Conservation (phyloP, 208 protist species). For the Herpetomonas samuelpessoai region DNA sequence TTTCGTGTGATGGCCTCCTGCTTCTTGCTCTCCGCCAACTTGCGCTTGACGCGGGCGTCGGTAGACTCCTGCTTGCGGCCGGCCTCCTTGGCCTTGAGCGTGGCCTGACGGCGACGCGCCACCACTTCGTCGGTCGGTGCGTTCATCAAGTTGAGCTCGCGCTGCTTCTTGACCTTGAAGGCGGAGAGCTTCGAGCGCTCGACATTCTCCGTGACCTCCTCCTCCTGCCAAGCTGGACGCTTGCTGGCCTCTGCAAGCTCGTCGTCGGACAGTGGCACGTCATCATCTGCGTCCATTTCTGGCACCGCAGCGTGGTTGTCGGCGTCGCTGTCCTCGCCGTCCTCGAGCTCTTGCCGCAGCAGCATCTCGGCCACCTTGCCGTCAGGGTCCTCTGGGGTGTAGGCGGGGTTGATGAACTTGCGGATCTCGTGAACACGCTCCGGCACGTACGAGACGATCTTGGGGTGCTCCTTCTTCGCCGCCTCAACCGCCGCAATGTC, state of each 20-base stretch:
- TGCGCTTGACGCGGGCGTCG: conserved; percentile 61
- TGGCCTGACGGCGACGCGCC: conserved; percentile 63
- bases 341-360: conserved; percentile 31
- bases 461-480: conserved; percentile 75
- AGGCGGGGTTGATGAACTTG: conserved; percentile 70
- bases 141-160: conserved; percentile 88
- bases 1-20: conserved; percentile 76
- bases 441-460: conserved; percentile 81
- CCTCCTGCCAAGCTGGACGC: conserved; percentile 67
- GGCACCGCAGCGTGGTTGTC: conserved; percentile 41
- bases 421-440: conserved; percentile 87
- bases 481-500: conserved; percentile 79
- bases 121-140: conserved; percentile 80
- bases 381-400: conserved; percentile 67
- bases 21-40: conserved; percentile 62
- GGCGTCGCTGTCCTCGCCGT: conserved; percentile 64
- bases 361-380: conserved; percentile 56
- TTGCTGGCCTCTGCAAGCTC: conserved; percentile 57
- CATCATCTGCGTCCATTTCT: conserved; percentile 73
- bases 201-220: conserved; percentile 82
- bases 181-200: conserved; percentile 72
- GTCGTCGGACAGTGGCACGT: conserved; percentile 84
- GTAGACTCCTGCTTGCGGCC: conserved; percentile 31
- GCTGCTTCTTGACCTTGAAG: conserved; percentile 88
- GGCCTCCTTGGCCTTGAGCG: conserved; percentile 42